These are phyloP conservation scores for Diversispora epigaea DNA, from an alignment of 192 early-diverging fungal genomes.

Conservation along the genomic window DNA sequence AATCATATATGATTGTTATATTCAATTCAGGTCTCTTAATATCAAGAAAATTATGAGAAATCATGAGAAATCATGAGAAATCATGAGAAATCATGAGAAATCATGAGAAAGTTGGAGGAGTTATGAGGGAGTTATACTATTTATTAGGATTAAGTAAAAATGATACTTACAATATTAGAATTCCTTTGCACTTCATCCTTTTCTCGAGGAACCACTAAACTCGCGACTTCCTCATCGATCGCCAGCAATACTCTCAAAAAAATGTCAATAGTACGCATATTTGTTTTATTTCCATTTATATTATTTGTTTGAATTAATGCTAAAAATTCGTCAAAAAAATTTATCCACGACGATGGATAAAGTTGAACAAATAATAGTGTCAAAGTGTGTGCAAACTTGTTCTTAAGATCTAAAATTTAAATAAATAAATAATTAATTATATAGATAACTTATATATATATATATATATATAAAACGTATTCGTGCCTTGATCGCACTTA, in stretches of 20 bases:
- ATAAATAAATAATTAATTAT: background rate
- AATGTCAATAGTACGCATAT: conserved; percentile 62
- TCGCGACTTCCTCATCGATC: conserved; percentile 89
- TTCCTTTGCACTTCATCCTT: conserved; percentile 70
- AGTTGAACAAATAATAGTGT: conserved; percentile 77
- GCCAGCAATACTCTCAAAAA: conserved; percentile 75
- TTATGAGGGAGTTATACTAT: background rate
- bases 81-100: background rate
- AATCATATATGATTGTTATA: too few relatives aligned
- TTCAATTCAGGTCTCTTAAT: too few relatives aligned
- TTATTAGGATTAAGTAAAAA: background rate
- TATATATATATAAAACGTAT: background rate
- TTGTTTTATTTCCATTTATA: conserved; percentile 47
- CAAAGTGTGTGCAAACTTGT: conserved; percentile 82
- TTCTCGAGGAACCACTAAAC: conserved; percentile 62
- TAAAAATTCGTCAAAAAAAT: conserved; percentile 86
- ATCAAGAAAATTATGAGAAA: background rate
- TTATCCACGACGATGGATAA: conserved; percentile 84
- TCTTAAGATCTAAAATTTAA: conserved; percentile 55
- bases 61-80: background rate
- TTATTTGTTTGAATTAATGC: conserved; percentile 55
- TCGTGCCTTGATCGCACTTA: background rate
- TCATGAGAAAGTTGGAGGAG: background rate
- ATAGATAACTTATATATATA: background rate
- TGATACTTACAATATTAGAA: conserved; percentile 54